Evolutionary conservation across 345 rosid genomes (phyloP).

Genomic region (Litchi chinensis): DNA sequence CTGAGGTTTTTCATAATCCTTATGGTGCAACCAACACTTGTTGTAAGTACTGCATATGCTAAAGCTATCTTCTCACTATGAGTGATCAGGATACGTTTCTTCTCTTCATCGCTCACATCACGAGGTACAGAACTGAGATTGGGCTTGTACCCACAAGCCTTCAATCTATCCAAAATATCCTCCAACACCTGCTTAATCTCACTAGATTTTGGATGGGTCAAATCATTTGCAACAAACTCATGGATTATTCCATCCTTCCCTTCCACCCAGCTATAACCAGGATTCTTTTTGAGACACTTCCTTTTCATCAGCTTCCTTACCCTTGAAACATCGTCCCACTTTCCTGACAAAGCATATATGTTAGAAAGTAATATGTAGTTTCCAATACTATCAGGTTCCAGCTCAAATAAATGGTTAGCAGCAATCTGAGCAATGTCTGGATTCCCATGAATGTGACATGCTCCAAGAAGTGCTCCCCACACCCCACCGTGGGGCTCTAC

Average conservation of each 20-base stretch:
- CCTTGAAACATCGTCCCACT: constrained; percentile 50
- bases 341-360: constrained; percentile 61
- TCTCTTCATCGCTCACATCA: constrained; percentile 52
- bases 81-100: constrained; percentile 49
- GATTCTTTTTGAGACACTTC: constrained; percentile 70
- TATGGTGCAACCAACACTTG: constrained; percentile 38
- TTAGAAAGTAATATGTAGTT: constrained; percentile 69
- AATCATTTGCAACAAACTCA: constrained; percentile 67
- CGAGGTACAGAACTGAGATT: constrained; percentile 53
- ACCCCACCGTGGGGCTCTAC: constrained; percentile 60
- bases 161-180: constrained; percentile 48
- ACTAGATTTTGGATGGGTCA: constrained; percentile 51
- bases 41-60: constrained; percentile 59
- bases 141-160: constrained; percentile 53
- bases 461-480: constrained; percentile 95
- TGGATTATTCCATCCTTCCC: constrained; percentile 55
- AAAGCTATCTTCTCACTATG: constrained; percentile 82
- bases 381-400: constrained; percentile 71
- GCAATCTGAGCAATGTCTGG: constrained; percentile 73
- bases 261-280: constrained; percentile 79
- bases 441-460: constrained; percentile 62
- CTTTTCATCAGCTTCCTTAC: constrained; percentile 54
- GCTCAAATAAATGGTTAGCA: constrained; percentile 59
- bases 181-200: constrained; percentile 54
- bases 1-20: constrained; percentile 76